phyloP scores from a whole-genome alignment of 1,139 yeast species.

The Pichia sp. region DNA sequence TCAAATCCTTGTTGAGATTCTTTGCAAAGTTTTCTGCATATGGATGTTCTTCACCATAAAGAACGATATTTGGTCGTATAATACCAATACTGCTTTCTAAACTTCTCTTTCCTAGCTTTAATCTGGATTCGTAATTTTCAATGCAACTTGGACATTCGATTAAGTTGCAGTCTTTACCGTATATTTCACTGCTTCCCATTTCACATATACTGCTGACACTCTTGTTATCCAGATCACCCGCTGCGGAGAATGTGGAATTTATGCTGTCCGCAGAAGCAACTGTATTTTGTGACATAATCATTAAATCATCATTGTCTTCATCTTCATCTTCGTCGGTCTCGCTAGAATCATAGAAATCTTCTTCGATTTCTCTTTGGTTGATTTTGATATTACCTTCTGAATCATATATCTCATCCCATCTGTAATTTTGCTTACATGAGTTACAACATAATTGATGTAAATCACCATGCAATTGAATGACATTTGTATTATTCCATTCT shows the following conservation, averaged over 20 bases:
- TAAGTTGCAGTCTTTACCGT: slow-evolving; percentile 42
- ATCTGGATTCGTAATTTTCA: slow-evolving; percentile 50
- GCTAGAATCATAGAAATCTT: not conserved
- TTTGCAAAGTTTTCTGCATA: slow-evolving; percentile 63
- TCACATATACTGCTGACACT: slow-evolving; percentile 6
- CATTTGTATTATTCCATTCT: slow-evolving; percentile 67
- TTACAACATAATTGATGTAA: slow-evolving; percentile 54
- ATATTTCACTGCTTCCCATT: not conserved
- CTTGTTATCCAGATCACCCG: not conserved
- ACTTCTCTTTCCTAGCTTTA: slow-evolving; percentile 59
- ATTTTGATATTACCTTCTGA: slow-evolving; percentile 66
- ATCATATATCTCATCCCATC: slow-evolving; percentile 82
- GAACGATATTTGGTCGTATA: slow-evolving; percentile 70
- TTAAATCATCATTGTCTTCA: slow-evolving; percentile 6
- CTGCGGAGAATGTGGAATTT: slow-evolving; percentile 8
- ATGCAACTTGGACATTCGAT: slow-evolving; percentile 67
- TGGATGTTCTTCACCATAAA: slow-evolving; percentile 81
- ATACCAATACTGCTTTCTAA: slow-evolving; percentile 56
- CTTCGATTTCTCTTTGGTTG: slow-evolving; percentile 1
- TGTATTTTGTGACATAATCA: slow-evolving; percentile 12
- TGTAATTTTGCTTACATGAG: slow-evolving; percentile 51
- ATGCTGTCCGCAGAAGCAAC: not conserved
- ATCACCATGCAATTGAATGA: slow-evolving; percentile 90
- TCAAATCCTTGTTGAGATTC: slow-evolving; percentile 55
- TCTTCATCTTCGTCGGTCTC: slow-evolving; percentile 1